Evolutionary conservation across 2,329 filamentous ascomycete genomes (phyloP), one percentile per base, ranked within the genome.

Genomic region (Aspergillus sp.): DNA sequence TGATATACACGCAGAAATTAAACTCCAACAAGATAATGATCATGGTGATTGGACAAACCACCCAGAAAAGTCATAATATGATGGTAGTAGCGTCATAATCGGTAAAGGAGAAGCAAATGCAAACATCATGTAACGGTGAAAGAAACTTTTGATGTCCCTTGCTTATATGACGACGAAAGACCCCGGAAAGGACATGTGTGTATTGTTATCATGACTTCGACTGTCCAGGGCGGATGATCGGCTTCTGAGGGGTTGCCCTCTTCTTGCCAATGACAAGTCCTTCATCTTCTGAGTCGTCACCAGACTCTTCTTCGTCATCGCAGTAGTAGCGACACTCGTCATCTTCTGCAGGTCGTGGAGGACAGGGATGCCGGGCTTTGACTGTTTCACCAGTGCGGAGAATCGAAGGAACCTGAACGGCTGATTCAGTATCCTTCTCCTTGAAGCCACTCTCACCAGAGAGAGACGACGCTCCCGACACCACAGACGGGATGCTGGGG

Each of bases 391-490:
- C 75, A 0, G 76, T 79, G 32, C 76, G 76, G 55, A 79, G 72
- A 17, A 78, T 74, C 1, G 75, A 74, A 13, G 75, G 75, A 10
- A 78, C 69, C 39, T 68, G 62, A 8, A 59, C 58, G 8, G 64
- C 62, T 8, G 63, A 17, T 8, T 71, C 73, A 36, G 66, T 54
- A 2, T 75, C 71, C 44, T 70, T 70, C 8, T 73, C 68, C 53
- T 67, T 67, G 27, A 67, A 63, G 11, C 68, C 66, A 0, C 73
- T 72, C 56, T 80, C 78, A 7, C 73, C 75, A 10, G 78, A 80
- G 25, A 80, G 72, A 21, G 79, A 81, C 0, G 79, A 81, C 11
- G 77, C 79, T 27, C 77, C 77, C 0, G 79, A 81, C 15, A 78
- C 65, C 15, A 79, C 77, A 10, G 78, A 78, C 3, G 78, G 78